Conservation (phyloP, 139 green algal species). For the Zygnema circumcarinatum region DNA sequence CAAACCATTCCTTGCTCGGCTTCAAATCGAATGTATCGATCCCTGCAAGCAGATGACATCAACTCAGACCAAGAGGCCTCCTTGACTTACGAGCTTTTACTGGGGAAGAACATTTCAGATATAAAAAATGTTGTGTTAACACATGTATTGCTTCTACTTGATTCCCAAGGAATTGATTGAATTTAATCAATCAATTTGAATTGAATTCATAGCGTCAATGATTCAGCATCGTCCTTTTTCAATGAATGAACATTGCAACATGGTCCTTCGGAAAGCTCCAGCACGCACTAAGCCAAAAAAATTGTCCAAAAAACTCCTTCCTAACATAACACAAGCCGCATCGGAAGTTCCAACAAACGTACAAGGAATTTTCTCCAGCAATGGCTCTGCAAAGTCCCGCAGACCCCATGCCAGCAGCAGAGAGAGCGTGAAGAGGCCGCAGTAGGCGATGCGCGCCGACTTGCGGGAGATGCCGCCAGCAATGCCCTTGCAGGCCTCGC, state of each 20-base stretch:
- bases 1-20: constrained; percentile 83
- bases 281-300: no score
- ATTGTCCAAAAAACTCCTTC: no score
- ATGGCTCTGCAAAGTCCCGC: constrained; percentile 87
- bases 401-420: constrained; percentile 88
- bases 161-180: no score
- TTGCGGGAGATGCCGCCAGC: constrained; percentile 27
- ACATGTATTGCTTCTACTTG: no score
- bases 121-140: background rate
- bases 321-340: no score
- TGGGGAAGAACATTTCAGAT: background rate
- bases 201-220: no score
- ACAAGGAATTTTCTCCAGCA: constrained; percentile 94
- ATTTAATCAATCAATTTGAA: no score
- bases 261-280: no score
- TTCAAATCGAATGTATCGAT: constrained; percentile 64
- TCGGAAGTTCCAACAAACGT: no score
- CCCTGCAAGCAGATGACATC: no score
- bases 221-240: no score
- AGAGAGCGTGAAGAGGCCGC: constrained; percentile 84
- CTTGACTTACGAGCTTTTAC: background rate
- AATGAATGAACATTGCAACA: no score
- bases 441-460: constrained; percentile 68
- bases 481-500: constrained; percentile 51
- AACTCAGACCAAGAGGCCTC: background rate